Evolutionary conservation across 345 rosid species (phyloP).

Genomic region (Hirschfeldia incana): DNA sequence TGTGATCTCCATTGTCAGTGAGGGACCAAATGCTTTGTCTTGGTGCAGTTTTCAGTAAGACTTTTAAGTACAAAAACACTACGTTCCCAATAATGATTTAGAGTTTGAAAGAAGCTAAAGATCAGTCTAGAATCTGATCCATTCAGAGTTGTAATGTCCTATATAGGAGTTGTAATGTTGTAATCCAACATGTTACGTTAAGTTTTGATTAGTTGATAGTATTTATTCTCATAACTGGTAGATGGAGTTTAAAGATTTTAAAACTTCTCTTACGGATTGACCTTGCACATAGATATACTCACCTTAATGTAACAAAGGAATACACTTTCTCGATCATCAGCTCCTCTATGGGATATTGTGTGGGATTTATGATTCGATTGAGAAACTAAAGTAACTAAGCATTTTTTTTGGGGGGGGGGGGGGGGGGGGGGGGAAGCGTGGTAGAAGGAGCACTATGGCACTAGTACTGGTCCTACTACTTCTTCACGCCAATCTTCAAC

Average conservation of each 20-base stretch:
- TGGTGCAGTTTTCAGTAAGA: neutral
- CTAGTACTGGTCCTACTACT: slow-evolving; percentile 37
- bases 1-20: slow-evolving; percentile 39
- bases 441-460: slow-evolving; percentile 29
- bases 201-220: neutral
- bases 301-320: neutral
- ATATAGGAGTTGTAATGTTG: no score
- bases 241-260: neutral
- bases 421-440: no score
- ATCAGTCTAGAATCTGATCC: neutral
- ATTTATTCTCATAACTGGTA: neutral
- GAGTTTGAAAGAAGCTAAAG: neutral
- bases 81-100: neutral
- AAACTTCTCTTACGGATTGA: neutral
- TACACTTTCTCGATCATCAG: neutral
- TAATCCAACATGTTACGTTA: neutral
- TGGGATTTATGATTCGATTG: slow-evolving; percentile 1
- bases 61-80: neutral
- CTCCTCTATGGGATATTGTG: neutral
- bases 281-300: no score
- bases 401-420: neutral
- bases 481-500: slow-evolving; percentile 37
- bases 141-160: neutral
- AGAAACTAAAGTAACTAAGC: slow-evolving; percentile 17
- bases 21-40: slow-evolving; percentile 33